Percentiles rank a stretch among this genome's conserved stretches.
phyloP scores from a whole-genome alignment of 164 flowering plant species.

The Tetracentron sinense region DNA sequence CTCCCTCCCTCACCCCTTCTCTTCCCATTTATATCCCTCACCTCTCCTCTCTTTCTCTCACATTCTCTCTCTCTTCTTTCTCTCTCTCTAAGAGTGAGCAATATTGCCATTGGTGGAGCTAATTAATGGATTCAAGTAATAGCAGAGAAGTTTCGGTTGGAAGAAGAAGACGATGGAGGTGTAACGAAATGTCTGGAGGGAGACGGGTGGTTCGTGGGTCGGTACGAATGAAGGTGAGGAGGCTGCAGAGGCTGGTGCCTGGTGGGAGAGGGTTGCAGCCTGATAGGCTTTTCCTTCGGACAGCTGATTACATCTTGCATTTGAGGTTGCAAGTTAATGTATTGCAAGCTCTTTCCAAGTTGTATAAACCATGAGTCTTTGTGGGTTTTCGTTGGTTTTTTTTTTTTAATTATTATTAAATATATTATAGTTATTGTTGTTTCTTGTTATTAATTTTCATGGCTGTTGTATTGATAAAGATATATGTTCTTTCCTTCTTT shows the following conservation, averaged over 20 bases:
- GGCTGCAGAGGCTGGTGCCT: constrained; percentile 54
- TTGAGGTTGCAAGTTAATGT: constrained; percentile 51
- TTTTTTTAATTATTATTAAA: neutral
- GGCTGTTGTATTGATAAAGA: neutral
- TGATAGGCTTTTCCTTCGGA: constrained; percentile 45
- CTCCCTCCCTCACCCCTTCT: neutral
- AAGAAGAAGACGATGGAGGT: neutral
- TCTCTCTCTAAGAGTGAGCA: neutral
- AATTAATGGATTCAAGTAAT: neutral
- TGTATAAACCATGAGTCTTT: constrained; percentile 26
- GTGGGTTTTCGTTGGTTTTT: neutral
- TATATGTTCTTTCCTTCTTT: neutral
- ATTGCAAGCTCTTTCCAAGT: constrained; percentile 50
- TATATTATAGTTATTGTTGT: neutral
- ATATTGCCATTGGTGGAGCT: neutral
- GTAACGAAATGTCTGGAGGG: neutral
- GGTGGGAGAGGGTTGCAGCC: constrained; percentile 56
- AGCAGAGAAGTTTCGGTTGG: neutral
- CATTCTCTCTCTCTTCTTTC: neutral
- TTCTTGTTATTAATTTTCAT: neutral
- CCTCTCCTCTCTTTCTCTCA: neutral
- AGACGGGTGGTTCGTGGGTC: neutral
- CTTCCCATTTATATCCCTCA: constrained; percentile 8
- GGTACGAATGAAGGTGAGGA: constrained; percentile 44
- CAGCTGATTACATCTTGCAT: constrained; percentile 66